These are phyloP conservation scores for Cornus kousa DNA, from an alignment of 148 eudicot species.

Conservation along the genomic window DNA sequence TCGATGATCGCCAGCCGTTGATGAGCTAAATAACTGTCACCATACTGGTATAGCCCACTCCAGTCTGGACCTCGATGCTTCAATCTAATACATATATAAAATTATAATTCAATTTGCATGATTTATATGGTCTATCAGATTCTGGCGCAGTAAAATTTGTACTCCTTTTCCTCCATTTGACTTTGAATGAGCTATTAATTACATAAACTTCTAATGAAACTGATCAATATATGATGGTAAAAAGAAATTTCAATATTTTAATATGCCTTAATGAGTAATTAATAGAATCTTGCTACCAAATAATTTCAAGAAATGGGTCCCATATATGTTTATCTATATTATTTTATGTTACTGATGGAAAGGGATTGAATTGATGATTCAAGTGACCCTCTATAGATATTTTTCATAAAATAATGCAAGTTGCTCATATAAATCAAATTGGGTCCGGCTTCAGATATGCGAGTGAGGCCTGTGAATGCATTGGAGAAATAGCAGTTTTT, in stretches of 20 bases:
- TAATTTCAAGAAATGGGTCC: background rate
- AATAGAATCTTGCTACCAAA: background rate
- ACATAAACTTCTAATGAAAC: background rate
- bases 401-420: too few relatives aligned
- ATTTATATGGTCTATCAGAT: background rate
- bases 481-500: background rate
- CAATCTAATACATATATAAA: constrained; percentile 33
- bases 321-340: background rate
- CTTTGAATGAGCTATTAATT: background rate
- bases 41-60: constrained; percentile 81
- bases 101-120: background rate
- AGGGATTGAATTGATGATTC: too few relatives aligned
- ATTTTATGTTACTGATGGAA: too few relatives aligned
- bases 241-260: background rate
- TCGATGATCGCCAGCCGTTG: constrained; percentile 86
- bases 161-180: background rate
- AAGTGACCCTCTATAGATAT: too few relatives aligned
- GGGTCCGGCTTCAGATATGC: background rate
- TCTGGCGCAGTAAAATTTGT: background rate
- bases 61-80: constrained; percentile 96
- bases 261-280: background rate
- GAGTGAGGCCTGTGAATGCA: too few relatives aligned
- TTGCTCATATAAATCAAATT: background rate
- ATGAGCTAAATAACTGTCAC: constrained; percentile 67
- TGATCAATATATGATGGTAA: too few relatives aligned